phyloP scores from a whole-genome alignment of 371 early-diverging fungal species.

The Syncephalastrum sp. region DNA sequence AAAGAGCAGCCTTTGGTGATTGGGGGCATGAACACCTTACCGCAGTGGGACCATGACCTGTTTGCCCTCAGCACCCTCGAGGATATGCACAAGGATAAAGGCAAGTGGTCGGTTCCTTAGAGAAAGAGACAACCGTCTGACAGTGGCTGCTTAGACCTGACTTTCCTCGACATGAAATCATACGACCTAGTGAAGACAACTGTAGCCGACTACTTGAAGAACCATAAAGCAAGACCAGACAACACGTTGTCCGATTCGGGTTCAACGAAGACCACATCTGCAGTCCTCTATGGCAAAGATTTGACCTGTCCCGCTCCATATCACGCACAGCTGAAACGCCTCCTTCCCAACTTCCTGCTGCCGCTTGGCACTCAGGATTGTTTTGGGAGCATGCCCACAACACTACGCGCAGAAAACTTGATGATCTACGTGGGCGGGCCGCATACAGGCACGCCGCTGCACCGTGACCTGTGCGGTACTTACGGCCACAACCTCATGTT shows the following conservation, averaged over 20 bases:
- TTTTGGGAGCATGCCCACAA: conserved; percentile 21
- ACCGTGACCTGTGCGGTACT: conserved; percentile 38
- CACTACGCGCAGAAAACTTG: conserved; percentile 29
- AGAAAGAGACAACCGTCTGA: neutral
- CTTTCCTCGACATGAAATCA: conserved; percentile 4
- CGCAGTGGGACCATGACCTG: conserved; percentile 26
- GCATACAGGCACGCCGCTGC: conserved; percentile 32
- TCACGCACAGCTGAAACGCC: conserved; percentile 4
- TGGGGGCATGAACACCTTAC: conserved; percentile 33
- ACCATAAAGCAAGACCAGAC: neutral
- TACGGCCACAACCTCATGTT: conserved; percentile 44
- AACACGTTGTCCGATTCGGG: neutral
- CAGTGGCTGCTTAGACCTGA: conserved; percentile 8
- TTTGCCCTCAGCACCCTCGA: conserved; percentile 35
- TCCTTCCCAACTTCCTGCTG: conserved; percentile 25
- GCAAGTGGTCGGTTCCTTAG: conserved; percentile 19
- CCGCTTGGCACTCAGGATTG: conserved; percentile 27
- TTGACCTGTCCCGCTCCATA: conserved; percentile 23
- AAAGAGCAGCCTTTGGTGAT: conserved; percentile 48
- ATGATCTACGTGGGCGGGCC: conserved; percentile 39
- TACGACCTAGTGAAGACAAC: neutral
- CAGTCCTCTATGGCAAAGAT: conserved; percentile 30
- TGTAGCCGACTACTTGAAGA: conserved; percentile 4
- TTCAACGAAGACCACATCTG: neutral
- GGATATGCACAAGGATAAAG: conserved; percentile 17